Evolutionary conservation across 2,329 filamentous ascomycete species (phyloP).

Genomic region (Alternaria sp.): DNA sequence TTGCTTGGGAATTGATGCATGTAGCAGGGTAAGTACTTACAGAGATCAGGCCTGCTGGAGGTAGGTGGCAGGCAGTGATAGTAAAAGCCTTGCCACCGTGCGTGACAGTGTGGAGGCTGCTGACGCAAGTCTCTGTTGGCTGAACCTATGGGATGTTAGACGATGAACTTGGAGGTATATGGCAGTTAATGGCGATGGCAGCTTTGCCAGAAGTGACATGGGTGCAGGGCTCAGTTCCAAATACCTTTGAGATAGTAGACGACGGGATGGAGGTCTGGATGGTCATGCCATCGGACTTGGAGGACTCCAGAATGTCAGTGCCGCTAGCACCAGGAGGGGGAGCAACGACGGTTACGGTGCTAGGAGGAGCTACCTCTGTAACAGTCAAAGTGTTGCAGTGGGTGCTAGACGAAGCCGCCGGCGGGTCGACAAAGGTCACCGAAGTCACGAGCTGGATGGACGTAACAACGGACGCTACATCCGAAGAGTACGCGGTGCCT

Average conservation of each 20-base stretch:
- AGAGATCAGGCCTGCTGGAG: neutral
- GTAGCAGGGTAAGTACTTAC: neutral
- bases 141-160: neutral
- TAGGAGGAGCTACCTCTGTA: slow-evolving; percentile 2
- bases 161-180: neutral
- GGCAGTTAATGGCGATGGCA: neutral
- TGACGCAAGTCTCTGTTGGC: neutral
- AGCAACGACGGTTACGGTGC: slow-evolving; percentile 4
- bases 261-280: neutral
- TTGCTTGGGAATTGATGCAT: neutral
- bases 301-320: neutral
- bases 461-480: slow-evolving; percentile 1
- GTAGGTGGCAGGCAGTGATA: neutral
- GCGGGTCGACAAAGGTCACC: neutral
- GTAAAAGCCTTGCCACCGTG: neutral
- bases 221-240: neutral
- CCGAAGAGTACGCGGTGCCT: slow-evolving; percentile 12
- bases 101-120: neutral
- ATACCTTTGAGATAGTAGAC: neutral
- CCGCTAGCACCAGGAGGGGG: slow-evolving; percentile 4
- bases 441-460: slow-evolving; percentile 12
- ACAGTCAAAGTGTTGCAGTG: slow-evolving; percentile 6
- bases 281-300: neutral
- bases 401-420: neutral
- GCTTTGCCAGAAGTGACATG: neutral